A percentile compares a stretch with the other conserved stretches of the same genome.
These are phyloP conservation scores for Macadamia integrifolia DNA, from an alignment of 164 flowering plant species.

Conservation along the genomic window DNA sequence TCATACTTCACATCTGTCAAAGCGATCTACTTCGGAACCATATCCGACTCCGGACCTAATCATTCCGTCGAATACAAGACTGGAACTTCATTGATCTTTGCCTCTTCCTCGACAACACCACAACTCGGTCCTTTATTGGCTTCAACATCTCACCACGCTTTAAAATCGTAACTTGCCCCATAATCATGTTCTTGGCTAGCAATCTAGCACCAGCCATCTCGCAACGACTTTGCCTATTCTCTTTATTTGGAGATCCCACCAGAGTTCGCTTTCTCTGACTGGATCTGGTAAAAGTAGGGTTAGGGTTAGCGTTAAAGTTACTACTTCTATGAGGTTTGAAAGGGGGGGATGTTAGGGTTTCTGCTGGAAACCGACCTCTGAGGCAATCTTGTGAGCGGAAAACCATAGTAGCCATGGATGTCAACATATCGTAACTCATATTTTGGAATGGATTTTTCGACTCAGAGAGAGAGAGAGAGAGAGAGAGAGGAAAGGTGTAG, in stretches of 20 bases:
- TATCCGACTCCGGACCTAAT: conserved; percentile 12
- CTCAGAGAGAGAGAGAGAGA: too few relatives aligned
- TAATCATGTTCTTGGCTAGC: too few relatives aligned
- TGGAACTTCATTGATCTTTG: background rate
- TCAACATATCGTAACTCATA: too few relatives aligned
- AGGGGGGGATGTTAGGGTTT: background rate
- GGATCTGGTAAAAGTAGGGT: background rate
- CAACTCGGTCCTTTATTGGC: background rate
- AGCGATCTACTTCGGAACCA: conserved; percentile 10
- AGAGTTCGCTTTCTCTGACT: too few relatives aligned
- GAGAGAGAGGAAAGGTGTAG: too few relatives aligned
- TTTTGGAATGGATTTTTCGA: too few relatives aligned
- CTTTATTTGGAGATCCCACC: too few relatives aligned
- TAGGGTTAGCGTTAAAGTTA: background rate
- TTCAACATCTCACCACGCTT: background rate
- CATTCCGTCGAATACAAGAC: conserved; percentile 4
- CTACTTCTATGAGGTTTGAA: background rate
- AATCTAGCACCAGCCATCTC: too few relatives aligned
- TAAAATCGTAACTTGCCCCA: too few relatives aligned
- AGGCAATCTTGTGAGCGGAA: conserved; percentile 10
- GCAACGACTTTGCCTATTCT: too few relatives aligned
- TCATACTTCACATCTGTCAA: background rate
- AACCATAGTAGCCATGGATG: conserved; percentile 1
- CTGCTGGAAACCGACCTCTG: background rate
- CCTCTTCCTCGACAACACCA: background rate